Base-by-base conservation (phyloP, 2,329 filamentous ascomycete genomes). In the Colletotrichum gigasporum region DNA sequence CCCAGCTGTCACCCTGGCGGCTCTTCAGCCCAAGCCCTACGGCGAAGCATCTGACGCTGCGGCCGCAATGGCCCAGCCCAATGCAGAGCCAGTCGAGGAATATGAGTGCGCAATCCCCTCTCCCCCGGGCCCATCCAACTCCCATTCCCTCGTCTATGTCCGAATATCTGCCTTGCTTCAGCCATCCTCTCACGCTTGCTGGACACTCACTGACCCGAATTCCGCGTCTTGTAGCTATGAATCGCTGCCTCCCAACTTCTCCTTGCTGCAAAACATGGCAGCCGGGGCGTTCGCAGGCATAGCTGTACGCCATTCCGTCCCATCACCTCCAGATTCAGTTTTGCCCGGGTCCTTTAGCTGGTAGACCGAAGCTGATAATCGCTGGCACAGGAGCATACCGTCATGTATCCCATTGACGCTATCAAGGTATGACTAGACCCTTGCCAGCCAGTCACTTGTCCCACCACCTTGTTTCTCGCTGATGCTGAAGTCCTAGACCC, bases 321-420 rank as follows among this genome's bases (percentile, higher is more conserved):
- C 7, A 35, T 12, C 16, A 26, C 16, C 30, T 47, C 70, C 37
- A 32, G 28, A 32, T 22, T 10, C n/a, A 20, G 26, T 18, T 9
- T 42, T n/a, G 20, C 7, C 26, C 52, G 41, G 32, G 42, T 30
- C 20, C 28, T 8, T 10, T 45, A 2, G 14, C 5, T 28, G 5
- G 34, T 22, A 22, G 20, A 14, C 22, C 41, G 28, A 39, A 65
- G 69, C 69, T 71, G 65, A 71, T 55, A 55, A 24, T 34, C 24
- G 24, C 20, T 34, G 26, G n/a, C 20, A 53, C 71, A 97, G 94
- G 95, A 98, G 82, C 95, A 98, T 80, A 96, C 95, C 64, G 94
- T 97, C 73, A 98, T 99, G 96, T 99, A 99, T 76, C 96, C 96
- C 18, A 92, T 99, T 75, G 96, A 99, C 82, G 89, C 97, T 71